Evolutionary conservation across 371 early-diverging fungal species (phyloP), one percentile per base, ranked within the genome.

Genomic region (Mortierella sp.): DNA sequence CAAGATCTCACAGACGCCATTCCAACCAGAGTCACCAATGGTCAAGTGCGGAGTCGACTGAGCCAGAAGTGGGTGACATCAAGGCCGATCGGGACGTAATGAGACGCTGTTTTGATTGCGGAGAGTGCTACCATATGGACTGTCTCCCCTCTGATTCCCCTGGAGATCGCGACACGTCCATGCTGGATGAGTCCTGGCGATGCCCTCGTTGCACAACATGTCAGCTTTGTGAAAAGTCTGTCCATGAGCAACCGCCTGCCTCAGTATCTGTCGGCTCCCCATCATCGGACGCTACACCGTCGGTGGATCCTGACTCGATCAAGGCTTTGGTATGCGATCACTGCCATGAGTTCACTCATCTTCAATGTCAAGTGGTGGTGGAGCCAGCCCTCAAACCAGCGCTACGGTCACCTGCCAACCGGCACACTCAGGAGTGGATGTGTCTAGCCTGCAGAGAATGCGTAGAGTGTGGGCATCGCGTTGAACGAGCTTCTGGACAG

Each of bases 391-490:
- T 78, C 48, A 76, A 81, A 55, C 74, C 75, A 10, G n/a, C 56
- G 6, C n/a, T 70, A 12, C 78, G 56, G 32, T 18, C 70, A 3
- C 21, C 29, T 27, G 14, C 29, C 10, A 29, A 12, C 18, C 44
- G 43, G 6, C 29, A 71, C 24, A 41, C 11, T n/a, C 18, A 77
- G 12, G 76, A 77, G 38, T 87, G 88, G 88, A 70, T 78, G 21
- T 87, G 88, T 46, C 27, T 51, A 18, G n/a, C 32, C 10, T 87
- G 84, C 35, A 76, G 84, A 43, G 70, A 76, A 29, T 87, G 88
- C 16, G 84, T 81, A 18, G 84, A 83, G 35, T 87, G 88, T 74
- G 88, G 88, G 49, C 60, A 76, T 41, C 83, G 78, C 5, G 29
- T 72, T 3, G 35, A 41, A 8, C 38, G 43, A 6, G 41, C 24